phyloP scores from a whole-genome alignment of 2,329 filamentous ascomycete genomes.

The Cladosporium sp. region DNA sequence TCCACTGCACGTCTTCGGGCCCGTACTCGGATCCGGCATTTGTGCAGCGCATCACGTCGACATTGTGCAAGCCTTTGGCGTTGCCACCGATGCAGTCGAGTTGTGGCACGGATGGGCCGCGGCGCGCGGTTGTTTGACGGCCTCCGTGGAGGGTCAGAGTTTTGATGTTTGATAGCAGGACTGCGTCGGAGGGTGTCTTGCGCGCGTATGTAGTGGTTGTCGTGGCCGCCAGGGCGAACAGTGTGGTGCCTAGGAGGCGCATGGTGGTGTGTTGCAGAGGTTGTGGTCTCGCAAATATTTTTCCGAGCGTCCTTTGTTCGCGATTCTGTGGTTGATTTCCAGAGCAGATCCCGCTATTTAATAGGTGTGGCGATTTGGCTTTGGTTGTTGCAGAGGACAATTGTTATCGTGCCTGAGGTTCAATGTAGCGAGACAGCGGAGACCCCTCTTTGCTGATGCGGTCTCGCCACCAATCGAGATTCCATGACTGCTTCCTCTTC shows the following conservation, averaged over 20 bases:
- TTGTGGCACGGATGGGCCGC: slow-evolving; percentile 71
- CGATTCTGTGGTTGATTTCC: not conserved
- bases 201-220: slow-evolving; percentile 24
- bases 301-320: not conserved
- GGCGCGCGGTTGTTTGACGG: slow-evolving; percentile 71
- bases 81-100: slow-evolving; percentile 72
- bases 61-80: slow-evolving; percentile 63
- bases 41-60: slow-evolving; percentile 85
- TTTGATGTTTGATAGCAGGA: slow-evolving; percentile 68
- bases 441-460: not conserved
- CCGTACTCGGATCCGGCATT: slow-evolving; percentile 83
- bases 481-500: not conserved
- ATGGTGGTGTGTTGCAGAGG: not conserved
- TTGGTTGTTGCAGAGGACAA: slow-evolving; percentile 6
- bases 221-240: slow-evolving; percentile 22
- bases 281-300: not conserved
- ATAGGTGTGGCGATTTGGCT: not conserved
- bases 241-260: slow-evolving; percentile 14
- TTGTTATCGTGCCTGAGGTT: slow-evolving; percentile 3
- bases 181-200: slow-evolving; percentile 47
- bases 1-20: slow-evolving; percentile 84
- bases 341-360: not conserved
- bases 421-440: not conserved
- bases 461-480: not conserved
- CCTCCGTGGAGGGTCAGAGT: slow-evolving; percentile 74